A percentile compares a stretch with the other conserved stretches of the same genome.
These are phyloP conservation scores for Cornus controversa DNA, from an alignment of 148 eudicot genomes.

Conservation along the genomic window DNA sequence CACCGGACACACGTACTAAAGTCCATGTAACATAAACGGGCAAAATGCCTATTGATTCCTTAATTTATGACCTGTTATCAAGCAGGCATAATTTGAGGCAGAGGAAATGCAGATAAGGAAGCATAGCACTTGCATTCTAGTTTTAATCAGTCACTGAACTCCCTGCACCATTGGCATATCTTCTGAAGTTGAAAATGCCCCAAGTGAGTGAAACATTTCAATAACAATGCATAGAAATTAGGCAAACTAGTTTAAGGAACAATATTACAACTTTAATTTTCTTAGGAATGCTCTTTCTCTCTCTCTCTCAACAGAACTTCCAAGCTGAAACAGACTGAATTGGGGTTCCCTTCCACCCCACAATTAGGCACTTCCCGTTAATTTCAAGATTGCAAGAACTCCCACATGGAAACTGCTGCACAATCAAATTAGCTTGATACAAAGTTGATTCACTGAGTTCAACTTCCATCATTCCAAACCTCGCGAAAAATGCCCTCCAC, in stretches of 20 bases:
- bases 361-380: constrained; percentile 32
- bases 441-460: constrained; percentile 29
- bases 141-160: too few relatives aligned
- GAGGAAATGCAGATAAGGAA: too few relatives aligned
- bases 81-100: too few relatives aligned
- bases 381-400: constrained; percentile 24
- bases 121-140: too few relatives aligned
- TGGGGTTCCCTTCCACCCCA: constrained; percentile 53
- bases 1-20: too few relatives aligned
- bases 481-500: constrained; percentile 37
- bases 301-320: constrained; percentile 24
- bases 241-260: neutral
- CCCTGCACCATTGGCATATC: too few relatives aligned
- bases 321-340: constrained; percentile 39
- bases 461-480: constrained; percentile 35
- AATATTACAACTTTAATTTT: neutral
- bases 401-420: constrained; percentile 20
- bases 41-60: too few relatives aligned
- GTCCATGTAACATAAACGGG: too few relatives aligned
- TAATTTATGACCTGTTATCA: too few relatives aligned
- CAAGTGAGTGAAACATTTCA: too few relatives aligned
- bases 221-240: neutral
- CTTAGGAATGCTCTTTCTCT: neutral
- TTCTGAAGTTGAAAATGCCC: too few relatives aligned
- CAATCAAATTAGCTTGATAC: constrained; percentile 26